Evolutionary conservation across 2,329 filamentous ascomycete species (phyloP), one percentile per base, ranked within the genome.

Genomic region (Onygenales sp.): DNA sequence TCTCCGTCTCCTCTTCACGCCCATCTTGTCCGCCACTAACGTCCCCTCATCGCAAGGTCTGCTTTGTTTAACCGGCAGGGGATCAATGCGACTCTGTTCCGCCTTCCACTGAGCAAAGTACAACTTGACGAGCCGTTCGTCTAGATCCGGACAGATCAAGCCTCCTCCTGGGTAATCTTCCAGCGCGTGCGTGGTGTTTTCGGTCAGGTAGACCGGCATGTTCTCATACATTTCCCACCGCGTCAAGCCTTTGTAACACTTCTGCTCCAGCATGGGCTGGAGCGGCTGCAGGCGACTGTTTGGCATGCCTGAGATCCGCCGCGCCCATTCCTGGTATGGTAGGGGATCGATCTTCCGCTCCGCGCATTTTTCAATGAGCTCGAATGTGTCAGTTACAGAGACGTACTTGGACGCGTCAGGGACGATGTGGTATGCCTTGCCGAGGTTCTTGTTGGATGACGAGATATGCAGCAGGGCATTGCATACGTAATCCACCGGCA

Each of bases 211-310:
- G 4, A 56, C n/a, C 3, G 62, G 58, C 61, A 63, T 65, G 33
- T 60, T 57, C 50, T 63, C 56, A 36, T 61, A 59, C 10, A 63
- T 42, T 46, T 65, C 63, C 63, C 63, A 65, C 6, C 61, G 59
- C 3, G 55, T 61, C 27, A 58, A 31, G 2, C 57, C 59, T 14
- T 58, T 44, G 6, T 58, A 55, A 4, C 59, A 59, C 47, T 52
- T 58, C 46, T 65, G 62, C n/a, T 58, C 51, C 7, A 65, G 49
- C 59, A 63, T 60, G 3, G 61, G 61, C 9, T 55, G 57, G 13
- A 63, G 50, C 1, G 61, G 57, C 27, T 49, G 56, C n/a, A 63
- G 43, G 8, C 53, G 42, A 11, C 32, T 40, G 8, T 40, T 51
- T 1, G 55, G 33, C 9, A 42, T 51, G 14, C 40, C 42, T n/a